phyloP scores from a whole-genome alignment of 768 basidiomycete species.

The Tricholoma sp. region DNA sequence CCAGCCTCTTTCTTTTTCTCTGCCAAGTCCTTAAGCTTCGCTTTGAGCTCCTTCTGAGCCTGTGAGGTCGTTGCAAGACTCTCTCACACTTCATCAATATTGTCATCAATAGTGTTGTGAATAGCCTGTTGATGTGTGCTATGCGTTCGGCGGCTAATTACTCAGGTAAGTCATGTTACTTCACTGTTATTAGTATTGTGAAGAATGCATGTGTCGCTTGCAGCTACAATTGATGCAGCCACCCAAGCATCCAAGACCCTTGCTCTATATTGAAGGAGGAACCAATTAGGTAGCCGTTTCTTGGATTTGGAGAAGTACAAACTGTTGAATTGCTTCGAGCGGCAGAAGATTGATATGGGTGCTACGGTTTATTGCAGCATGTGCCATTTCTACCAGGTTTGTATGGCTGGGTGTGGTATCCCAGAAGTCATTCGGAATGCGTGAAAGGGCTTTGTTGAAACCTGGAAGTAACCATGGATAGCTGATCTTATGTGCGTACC shows the following conservation, averaged over 20 bases:
- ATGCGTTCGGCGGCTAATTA: no score
- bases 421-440: background rate
- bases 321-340: background rate
- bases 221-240: background rate
- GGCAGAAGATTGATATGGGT: background rate
- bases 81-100: background rate
- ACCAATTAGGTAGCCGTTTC: no score
- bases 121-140: no score
- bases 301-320: no score
- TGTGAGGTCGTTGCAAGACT: background rate
- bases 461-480: constrained; percentile 1
- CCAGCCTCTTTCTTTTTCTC: background rate
- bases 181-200: background rate
- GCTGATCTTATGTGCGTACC: constrained; percentile 1
- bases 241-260: background rate
- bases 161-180: no score
- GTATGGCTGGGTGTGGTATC: background rate
- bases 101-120: background rate
- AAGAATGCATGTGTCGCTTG: background rate
- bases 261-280: no score
- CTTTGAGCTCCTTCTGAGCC: background rate
- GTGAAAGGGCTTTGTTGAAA: background rate
- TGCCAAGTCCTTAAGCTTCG: background rate
- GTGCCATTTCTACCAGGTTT: background rate
- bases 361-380: background rate